A percentile compares a stretch with the other conserved stretches of the same genome.
Evolutionary conservation across 768 basidiomycete species (phyloP).

Genomic region (Boletus pseudo-olivaceus): DNA sequence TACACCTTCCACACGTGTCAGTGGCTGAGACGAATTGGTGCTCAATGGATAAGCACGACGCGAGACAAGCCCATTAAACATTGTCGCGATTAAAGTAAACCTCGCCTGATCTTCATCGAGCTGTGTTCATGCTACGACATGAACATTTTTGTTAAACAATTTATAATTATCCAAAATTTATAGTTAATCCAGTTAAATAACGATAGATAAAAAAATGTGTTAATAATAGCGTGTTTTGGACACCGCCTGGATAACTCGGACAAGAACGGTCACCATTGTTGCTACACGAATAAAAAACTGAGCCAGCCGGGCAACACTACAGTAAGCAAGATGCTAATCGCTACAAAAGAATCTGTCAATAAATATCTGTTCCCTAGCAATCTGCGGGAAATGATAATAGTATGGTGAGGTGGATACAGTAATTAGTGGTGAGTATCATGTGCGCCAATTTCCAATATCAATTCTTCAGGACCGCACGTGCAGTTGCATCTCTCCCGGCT

Average conservation of each 20-base stretch:
- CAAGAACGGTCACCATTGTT: neutral
- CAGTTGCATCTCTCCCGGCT: constrained; percentile 85
- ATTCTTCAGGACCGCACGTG: constrained; percentile 50
- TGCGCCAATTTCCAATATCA: constrained; percentile 2
- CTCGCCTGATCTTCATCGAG: too few species aligned
- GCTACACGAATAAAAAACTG: constrained; percentile 20
- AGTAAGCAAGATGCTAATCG: constrained; percentile 20
- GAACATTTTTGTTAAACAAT: too few species aligned
- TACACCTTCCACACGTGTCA: too few species aligned
- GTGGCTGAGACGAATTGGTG: too few species aligned
- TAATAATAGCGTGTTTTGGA: neutral
- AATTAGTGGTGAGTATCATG: constrained; percentile 13
- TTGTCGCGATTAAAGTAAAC: too few species aligned
- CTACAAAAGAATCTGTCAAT: constrained; percentile 28
- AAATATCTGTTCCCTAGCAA: constrained; percentile 17
- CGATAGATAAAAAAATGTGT: too few species aligned
- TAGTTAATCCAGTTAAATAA: too few species aligned
- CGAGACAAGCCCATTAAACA: too few species aligned
- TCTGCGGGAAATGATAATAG: neutral
- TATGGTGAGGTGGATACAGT: neutral
- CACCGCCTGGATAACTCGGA: neutral
- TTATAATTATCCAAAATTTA: too few species aligned
- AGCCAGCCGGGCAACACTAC: constrained; percentile 10
- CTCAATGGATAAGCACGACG: too few species aligned
- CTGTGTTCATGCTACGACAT: too few species aligned